Conservation (phyloP, 2,329 filamentous ascomycete genomes). For the Alternaria sp. region DNA sequence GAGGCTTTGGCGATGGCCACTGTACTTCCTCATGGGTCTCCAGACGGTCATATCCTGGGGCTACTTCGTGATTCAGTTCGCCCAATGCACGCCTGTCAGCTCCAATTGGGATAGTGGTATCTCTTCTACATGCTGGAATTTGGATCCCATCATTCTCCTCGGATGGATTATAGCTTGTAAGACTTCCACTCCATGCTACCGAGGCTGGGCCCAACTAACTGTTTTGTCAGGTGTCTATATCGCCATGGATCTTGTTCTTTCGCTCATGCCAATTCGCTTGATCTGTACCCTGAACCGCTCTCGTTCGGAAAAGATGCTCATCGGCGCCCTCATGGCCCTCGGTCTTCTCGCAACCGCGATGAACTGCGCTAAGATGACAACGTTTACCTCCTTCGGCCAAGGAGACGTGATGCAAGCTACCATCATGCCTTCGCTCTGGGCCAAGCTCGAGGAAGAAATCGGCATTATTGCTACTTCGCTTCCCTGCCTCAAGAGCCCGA, state of each 20-base stretch:
- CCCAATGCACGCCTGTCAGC: constrained; percentile 36
- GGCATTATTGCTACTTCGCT: constrained; percentile 42
- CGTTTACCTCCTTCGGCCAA: constrained; percentile 31
- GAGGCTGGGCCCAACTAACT: not conserved
- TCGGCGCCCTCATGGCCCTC: constrained; percentile 35
- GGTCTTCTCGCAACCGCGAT: constrained; percentile 37
- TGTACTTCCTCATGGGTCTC: constrained; percentile 37
- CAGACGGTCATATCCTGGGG: constrained; percentile 33
- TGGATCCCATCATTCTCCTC: constrained; percentile 31
- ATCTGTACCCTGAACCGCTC: constrained; percentile 34
- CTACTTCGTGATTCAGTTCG: constrained; percentile 40
- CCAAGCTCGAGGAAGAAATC: constrained; percentile 40
- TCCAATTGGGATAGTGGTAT: constrained; percentile 36
- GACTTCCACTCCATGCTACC: not conserved
- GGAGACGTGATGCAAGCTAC: constrained; percentile 40
- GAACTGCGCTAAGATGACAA: constrained; percentile 38
- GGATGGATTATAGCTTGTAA: constrained; percentile 39
- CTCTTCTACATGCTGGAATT: constrained; percentile 35
- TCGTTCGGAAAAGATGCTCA: constrained; percentile 36
- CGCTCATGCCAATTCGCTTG: constrained; percentile 38
- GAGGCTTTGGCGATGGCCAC: constrained; percentile 29
- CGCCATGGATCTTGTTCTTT: constrained; percentile 38
- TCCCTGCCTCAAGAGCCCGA: constrained; percentile 35
- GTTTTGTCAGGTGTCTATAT: constrained; percentile 32
- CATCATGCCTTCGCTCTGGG: constrained; percentile 34